Conservation (phyloP, 2,329 filamentous ascomycete genomes). For the Talaromyces rugulosus region DNA sequence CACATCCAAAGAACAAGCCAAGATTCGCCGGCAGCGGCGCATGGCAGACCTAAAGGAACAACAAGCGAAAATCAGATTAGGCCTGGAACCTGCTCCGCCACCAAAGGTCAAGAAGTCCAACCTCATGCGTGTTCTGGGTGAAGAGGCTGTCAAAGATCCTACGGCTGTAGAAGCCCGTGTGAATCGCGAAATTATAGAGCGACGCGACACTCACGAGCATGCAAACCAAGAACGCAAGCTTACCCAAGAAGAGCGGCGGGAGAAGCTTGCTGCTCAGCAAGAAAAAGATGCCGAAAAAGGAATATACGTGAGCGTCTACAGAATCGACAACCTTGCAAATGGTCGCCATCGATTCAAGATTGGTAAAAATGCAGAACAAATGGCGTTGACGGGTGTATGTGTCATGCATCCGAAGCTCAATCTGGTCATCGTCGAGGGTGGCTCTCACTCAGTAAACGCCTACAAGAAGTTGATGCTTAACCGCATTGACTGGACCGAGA, state of each 20-base stretch:
- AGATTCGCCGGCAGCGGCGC: conserved; percentile 80
- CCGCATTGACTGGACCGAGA: conserved; percentile 93
- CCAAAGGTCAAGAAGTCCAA: conserved; percentile 98
- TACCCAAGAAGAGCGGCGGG: conserved; percentile 78
- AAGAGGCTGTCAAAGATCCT: conserved; percentile 90
- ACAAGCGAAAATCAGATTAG: conserved; percentile 91
- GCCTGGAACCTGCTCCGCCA: conserved; percentile 81
- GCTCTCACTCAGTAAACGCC: conserved; percentile 72
- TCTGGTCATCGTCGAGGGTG: conserved; percentile 87
- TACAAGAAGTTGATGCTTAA: conserved; percentile 93
- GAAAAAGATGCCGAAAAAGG: conserved; percentile 84
- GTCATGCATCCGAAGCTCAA: conserved; percentile 87
- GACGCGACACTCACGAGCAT: conserved; percentile 70
- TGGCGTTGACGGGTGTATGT: conserved; percentile 81
- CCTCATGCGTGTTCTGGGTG: conserved; percentile 92
- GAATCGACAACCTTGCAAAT: conserved; percentile 82
- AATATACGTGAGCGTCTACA: conserved; percentile 82
- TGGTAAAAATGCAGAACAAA: conserved; percentile 84
- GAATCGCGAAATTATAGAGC: conserved; percentile 85
- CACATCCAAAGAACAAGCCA: conserved; percentile 85
- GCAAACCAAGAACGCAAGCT: conserved; percentile 82
- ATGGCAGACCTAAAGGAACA: conserved; percentile 93
- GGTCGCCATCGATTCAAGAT: conserved; percentile 93
- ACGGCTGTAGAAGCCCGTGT: conserved; percentile 95
- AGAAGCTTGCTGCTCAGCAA: conserved; percentile 79